Conservation (phyloP, 257 asterid species). For the Gentiana straminea region DNA sequence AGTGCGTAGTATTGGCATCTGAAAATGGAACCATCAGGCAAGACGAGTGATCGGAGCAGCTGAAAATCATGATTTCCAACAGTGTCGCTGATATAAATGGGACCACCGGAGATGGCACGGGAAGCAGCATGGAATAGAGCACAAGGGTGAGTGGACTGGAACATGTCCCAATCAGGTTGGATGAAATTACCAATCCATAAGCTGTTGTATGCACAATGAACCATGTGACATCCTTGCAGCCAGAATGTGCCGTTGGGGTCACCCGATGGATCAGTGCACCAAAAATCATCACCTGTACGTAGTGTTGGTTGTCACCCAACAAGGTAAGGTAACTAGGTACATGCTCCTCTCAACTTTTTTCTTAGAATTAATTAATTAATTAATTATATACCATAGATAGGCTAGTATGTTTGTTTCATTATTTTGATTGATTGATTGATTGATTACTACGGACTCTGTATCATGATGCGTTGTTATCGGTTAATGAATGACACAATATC, state of each 20-base stretch:
- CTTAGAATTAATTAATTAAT: no score
- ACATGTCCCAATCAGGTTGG: conserved; percentile 99
- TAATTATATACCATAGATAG: no score
- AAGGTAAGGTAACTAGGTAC: no score
- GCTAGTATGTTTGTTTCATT: no score
- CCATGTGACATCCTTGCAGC: conserved; percentile 99
- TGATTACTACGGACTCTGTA: no score
- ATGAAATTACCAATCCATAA: conserved; percentile 95
- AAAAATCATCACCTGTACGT: conserved; percentile 71
- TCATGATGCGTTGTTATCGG: no score
- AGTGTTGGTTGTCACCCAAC: no score
- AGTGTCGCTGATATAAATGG: conserved; percentile 70
- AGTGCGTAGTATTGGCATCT: conserved; percentile 71
- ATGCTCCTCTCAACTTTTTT: no score
- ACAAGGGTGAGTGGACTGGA: conserved; percentile 91
- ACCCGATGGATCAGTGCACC: conserved; percentile 96
- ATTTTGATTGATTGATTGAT: no score
- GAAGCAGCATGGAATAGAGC: conserved; percentile 93
- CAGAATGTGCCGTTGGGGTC: conserved; percentile 91
- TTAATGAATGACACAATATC: no score
- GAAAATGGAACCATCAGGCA: conserved; percentile 76
- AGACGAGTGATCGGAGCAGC: conserved; percentile 52
- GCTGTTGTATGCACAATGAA: conserved; percentile 93
- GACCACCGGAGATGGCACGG: conserved; percentile 97
- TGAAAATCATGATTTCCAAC: conserved; percentile 71